Evolutionary conservation across 2,329 filamentous ascomycete genomes (phyloP), one percentile per base, ranked within the genome.

Genomic region (Seiridium unicorne): DNA sequence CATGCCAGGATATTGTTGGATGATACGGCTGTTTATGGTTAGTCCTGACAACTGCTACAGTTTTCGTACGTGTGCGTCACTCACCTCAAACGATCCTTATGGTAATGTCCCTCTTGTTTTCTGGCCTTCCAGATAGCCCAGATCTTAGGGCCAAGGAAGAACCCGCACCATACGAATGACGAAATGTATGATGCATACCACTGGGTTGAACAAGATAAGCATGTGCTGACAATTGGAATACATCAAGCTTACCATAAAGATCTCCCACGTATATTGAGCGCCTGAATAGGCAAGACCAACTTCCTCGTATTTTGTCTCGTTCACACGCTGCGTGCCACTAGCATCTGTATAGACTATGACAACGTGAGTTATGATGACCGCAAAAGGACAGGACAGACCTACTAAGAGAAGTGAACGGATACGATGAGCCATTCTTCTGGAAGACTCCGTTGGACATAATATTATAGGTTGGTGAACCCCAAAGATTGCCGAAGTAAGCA

Each of bases 371-470:
- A 31, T 32, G 10, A 10, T 35, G 8, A 3, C 35, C 3, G 9
- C 5, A 34, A 10, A 47, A 6, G 18, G 11, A 47, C 10, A 7
- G 3, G 3, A 3, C 31, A 3, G 3, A n/a, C 55, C 47, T 48
- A 57, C 55, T 57, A 9, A 81, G 72, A 1, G 73, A 61, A 0
- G 75, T 68, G 5, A 77, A 73, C 0, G 80, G 80, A 60, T 83
- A 83, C 3, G 59, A 70, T 0, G 76, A 77, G 2, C 81, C 80
- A 60, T 82, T 82, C 35, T 76, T 77, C 53, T 78, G 73, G 56
- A 84, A 81, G 2, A 85, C 72, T 11, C 77, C 75, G 66, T 87
- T 88, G 1, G 83, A 84, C 84, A 87, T 87, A 40, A 88, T 72
- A 3, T 78, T 74, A 57, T 82, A 74, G 31, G 55, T 57, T 6